These are phyloP conservation scores for Aspergillus saccharolyticus DNA, from an alignment of 495 filamentous ascomycete genomes.

Conservation along the genomic window DNA sequence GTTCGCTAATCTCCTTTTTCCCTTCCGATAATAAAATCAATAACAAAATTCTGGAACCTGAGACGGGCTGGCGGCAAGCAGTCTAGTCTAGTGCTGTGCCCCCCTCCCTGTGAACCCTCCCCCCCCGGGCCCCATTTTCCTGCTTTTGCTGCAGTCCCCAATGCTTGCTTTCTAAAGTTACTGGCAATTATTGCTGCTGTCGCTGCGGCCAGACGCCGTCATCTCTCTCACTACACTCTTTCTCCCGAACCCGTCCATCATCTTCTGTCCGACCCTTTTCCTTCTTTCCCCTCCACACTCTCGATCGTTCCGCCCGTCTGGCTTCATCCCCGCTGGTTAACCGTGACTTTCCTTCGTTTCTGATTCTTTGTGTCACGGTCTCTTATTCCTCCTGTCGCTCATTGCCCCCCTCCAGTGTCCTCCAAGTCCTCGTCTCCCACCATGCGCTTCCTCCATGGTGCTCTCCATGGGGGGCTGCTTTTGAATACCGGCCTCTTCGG, in stretches of 20 bases:
- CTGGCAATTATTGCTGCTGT: not conserved
- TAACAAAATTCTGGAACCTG: not conserved
- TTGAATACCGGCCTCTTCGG: not conserved
- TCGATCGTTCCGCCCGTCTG: not conserved
- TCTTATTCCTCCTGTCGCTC: not conserved
- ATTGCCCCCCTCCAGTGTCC: not conserved
- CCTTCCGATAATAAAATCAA: not conserved
- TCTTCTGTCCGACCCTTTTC: not conserved
- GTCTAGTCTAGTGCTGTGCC: not conserved
- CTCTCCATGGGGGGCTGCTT: not conserved
- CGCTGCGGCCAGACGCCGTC: not conserved
- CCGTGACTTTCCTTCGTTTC: not conserved
- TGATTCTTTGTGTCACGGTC: not conserved
- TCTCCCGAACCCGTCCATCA: not conserved
- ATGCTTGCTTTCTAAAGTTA: not conserved
- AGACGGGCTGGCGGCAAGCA: not conserved
- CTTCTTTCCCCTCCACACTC: not conserved
- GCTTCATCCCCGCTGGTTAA: not conserved
- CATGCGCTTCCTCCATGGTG: slow-evolving; percentile 2
- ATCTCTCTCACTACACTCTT: not conserved
- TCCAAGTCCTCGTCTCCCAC: not conserved
- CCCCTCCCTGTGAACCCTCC: no score
- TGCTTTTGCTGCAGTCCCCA: not conserved
- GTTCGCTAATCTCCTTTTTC: not conserved
- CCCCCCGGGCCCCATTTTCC: not conserved